Evolutionary conservation across 805 yeast genomes (phyloP).

Genomic region (Cyberlindnera lachancei): DNA sequence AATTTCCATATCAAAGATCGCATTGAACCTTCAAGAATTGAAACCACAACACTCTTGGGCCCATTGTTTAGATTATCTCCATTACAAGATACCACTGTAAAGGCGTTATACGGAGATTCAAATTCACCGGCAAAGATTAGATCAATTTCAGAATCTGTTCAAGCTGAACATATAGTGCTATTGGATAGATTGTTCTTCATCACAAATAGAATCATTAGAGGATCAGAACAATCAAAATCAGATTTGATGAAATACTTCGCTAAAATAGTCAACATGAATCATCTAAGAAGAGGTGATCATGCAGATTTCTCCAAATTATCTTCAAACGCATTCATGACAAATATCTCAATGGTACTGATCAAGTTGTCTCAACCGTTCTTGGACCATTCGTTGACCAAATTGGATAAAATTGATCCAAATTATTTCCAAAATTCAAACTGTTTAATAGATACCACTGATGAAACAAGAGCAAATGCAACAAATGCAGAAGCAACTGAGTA

Average conservation of each 20-base stretch:
- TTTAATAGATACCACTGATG: constrained; percentile 64
- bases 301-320: constrained; percentile 61
- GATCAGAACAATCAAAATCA: constrained; percentile 56
- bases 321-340: constrained; percentile 76
- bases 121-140: constrained; percentile 36
- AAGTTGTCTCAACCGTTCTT: constrained; percentile 80
- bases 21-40: constrained; percentile 44
- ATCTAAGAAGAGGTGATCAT: constrained; percentile 80
- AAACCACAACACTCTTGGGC: constrained; percentile 62
- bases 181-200: constrained; percentile 61
- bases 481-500: constrained; percentile 58
- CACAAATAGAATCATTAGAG: constrained; percentile 67
- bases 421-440: constrained; percentile 46
- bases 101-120: constrained; percentile 35
- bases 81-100: constrained; percentile 42
- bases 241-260: constrained; percentile 65
- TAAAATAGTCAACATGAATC: constrained; percentile 70
- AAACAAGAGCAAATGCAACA: constrained; percentile 77
- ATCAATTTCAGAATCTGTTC: constrained; percentile 50
- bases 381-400: constrained; percentile 54
- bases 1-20: constrained; percentile 42
- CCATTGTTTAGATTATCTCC: constrained; percentile 75
- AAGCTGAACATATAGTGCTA: constrained; percentile 53
- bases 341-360: constrained; percentile 59
- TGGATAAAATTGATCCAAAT: constrained; percentile 69